Evolutionary conservation across 768 basidiomycete species (phyloP), one percentile per base, ranked within the genome.

Genomic region (Terana coerulea): DNA sequence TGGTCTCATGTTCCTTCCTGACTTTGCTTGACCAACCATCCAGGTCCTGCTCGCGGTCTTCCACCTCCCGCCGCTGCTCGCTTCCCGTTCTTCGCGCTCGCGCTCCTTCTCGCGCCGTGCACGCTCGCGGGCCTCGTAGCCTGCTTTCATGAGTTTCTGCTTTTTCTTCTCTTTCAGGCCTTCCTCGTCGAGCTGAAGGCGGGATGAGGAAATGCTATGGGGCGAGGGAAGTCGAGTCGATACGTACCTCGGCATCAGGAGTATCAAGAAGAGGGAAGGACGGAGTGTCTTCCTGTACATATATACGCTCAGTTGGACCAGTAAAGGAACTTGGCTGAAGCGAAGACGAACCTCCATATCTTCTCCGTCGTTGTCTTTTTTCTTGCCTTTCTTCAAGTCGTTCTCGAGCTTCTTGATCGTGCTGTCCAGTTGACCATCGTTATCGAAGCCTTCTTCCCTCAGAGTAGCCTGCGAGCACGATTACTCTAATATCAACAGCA

Each of bases 161-260:
- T 87, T 90, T 62, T 84, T 85, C 73, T 98, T 99, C 68, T 99
- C 97, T 65, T 91, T 98, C 30, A 98, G 65, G 22, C 84, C 78
- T 34, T 95, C 94, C 62, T 98, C 95, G 59, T 91, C 90, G 7
- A 93, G 76, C 87, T 91, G 52, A 3, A 24, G 1, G 15, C 7
- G 33, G 35, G 37, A 33, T 35, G 3, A 30, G 9, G 9, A 14
- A 33, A 17, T 30, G 24, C 14, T 17, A 36, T 1, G 12, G 14
- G 25, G 33, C 11, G 1, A 10, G 33, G n/a, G n/a, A 31, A 35
- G 26, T 28, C n/a, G n/a, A 35, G 35, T 1, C 30, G 19, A n/a
- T 61, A 21, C 75, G 55, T 56, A 94, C 86, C 52, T 95, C 88
- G 5, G 80, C 84, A 67, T 99, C 97, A 0, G 94, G 93, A 2